Evolutionary conservation across 2,329 filamentous ascomycete species (phyloP), one percentile per base, ranked within the genome.

Genomic region (Thelonectria discophora): DNA sequence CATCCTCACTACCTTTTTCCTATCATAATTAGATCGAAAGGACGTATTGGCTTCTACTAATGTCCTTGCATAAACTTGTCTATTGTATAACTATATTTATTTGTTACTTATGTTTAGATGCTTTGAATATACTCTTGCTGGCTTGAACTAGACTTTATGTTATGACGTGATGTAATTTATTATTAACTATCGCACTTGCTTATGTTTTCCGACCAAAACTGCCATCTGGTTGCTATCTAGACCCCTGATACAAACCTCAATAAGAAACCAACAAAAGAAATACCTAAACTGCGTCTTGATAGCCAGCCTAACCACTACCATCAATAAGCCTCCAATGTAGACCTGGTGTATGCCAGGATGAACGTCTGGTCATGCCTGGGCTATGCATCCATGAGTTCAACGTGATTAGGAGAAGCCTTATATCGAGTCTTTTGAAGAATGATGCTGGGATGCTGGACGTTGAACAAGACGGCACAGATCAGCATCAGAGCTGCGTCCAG

Each of bases 401-500:
- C 34, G 11, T 37, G 34, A 13, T 37, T 37, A 15, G 34, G 34
- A 37, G 34, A 37, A 17, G 20, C 15, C 32, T 45, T 56, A 42
- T 18, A n/a, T 17, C 47, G 50, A 5, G 20, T n/a, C 9, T 11
- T 21, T 15, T 48, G 56, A 10, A 53, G 11, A 39, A 58, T 49
- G 7, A 12, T 9, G 10, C 49, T 58, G 5, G 56, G 56, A n/a
- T 58, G 49, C 10, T 58, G 56, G 20, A 58, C 3, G n/a, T 53
- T 58, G 24, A 58, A 58, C 5, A 53, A 15, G 17, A 58, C 3
- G 9, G 39, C 42, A 2, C 56, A 58, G 6, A 58, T 34, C 11
- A 58, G 24, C 56, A 53, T 53, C 21, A 49, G 56, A 11, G 50
- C n/a, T 10, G 56, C 30, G 21, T 53, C 49, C 3, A 58, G 51